Conservation (phyloP, 768 basidiomycete genomes). For the Leccinum pellstonianum region DNA sequence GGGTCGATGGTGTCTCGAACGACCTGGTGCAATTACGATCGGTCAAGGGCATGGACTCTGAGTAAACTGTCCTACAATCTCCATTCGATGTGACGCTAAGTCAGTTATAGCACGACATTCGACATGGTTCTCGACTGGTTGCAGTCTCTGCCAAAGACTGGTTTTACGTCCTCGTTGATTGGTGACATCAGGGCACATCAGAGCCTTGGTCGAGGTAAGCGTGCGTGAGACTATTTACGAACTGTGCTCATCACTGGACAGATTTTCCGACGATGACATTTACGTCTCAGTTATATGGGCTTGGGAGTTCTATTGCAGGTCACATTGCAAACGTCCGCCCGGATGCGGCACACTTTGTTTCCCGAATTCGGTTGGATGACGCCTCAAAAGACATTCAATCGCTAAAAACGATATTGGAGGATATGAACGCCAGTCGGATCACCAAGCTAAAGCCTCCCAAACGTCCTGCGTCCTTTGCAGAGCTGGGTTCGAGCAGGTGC, state of each 20-base stretch:
- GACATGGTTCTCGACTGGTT: slow-evolving; percentile 28
- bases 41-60: slow-evolving; percentile 36
- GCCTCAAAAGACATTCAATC: slow-evolving; percentile 35
- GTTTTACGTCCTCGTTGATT: slow-evolving; percentile 14
- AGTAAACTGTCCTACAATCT: slow-evolving; percentile 32
- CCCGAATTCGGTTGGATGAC: slow-evolving; percentile 22
- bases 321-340: slow-evolving; percentile 11
- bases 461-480: slow-evolving; percentile 44
- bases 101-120: slow-evolving; percentile 22
- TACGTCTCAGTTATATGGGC: slow-evolving; percentile 46
- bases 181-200: slow-evolving; percentile 28
- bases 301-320: slow-evolving; percentile 37
- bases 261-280: slow-evolving; percentile 43
- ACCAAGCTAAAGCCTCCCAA: slow-evolving; percentile 45
- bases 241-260: slow-evolving; percentile 10
- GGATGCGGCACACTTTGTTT: slow-evolving; percentile 10
- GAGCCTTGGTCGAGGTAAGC: slow-evolving; percentile 28
- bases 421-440: slow-evolving; percentile 39
- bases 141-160: slow-evolving; percentile 20
- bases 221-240: neutral
- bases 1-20: slow-evolving; percentile 20
- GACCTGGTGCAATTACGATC: slow-evolving; percentile 39
- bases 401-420: slow-evolving; percentile 34
- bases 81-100: slow-evolving; percentile 1
- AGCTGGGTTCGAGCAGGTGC: slow-evolving; percentile 41